Percentiles rank a stretch among this genome's conserved stretches.
These are phyloP conservation scores for Boletus rubroflammeus DNA, from an alignment of 768 basidiomycete species.

Conservation along the genomic window DNA sequence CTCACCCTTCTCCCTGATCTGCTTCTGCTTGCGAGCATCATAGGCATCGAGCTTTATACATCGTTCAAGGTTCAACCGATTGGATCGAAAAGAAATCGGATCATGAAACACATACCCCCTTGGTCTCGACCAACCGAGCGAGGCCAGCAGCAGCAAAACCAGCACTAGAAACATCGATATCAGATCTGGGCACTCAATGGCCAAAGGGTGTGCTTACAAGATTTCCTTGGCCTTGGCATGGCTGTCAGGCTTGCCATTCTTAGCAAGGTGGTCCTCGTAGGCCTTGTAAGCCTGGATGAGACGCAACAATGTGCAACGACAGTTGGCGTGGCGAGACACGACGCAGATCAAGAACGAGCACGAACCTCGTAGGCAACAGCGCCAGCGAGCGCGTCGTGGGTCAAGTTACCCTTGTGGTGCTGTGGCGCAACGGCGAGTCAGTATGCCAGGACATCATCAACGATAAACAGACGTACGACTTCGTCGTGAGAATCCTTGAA, in stretches of 20 bases:
- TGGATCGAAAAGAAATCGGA: not conserved
- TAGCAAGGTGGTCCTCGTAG: slow-evolving; percentile 14
- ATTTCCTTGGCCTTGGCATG: slow-evolving; percentile 25
- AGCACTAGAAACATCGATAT: slow-evolving; percentile 7
- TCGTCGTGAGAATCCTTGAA: not conserved
- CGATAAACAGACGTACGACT: slow-evolving; percentile 2
- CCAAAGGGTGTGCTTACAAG: slow-evolving; percentile 4
- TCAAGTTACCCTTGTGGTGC: slow-evolving; percentile 11
- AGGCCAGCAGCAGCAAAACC: slow-evolving; percentile 3
- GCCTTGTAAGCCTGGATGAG: slow-evolving; percentile 14
- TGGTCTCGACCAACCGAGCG: slow-evolving; percentile 14
- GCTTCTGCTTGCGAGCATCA: not conserved
- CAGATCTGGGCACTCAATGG: not conserved
- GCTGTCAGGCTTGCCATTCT: slow-evolving; percentile 15
- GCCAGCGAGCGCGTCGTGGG: slow-evolving; percentile 23
- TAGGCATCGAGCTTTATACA: slow-evolving; percentile 1
- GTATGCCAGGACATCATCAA: not conserved
- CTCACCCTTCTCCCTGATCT: not conserved
- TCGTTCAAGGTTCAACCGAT: not conserved
- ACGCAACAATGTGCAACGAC: not conserved
- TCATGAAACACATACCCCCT: slow-evolving; percentile 12
- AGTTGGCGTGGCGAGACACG: not conserved
- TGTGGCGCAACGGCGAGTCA: not conserved
- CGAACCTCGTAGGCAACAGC: slow-evolving; percentile 18
- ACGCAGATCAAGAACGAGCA: not conserved